Evolutionary conservation across 106 monocot species (phyloP), one percentile per base, ranked within the genome.

Genomic region (Iris macrosiphon): DNA sequence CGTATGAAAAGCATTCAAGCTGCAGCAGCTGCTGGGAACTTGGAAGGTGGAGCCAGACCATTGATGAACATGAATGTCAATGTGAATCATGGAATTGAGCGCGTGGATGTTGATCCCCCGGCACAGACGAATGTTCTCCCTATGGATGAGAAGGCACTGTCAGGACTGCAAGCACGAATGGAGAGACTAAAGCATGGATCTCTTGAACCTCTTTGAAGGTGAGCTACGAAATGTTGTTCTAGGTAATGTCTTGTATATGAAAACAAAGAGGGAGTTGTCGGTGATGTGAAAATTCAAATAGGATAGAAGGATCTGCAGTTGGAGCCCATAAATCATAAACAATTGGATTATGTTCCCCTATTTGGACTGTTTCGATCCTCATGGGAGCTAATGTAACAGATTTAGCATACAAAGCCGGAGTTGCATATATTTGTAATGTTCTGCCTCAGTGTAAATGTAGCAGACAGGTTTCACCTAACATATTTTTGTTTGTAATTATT

Each of bases 1-100:
- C 60, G 98, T 54, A 98, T 98, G 98, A 98, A 81, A 70, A 77
- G 71, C 66, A 98, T 98, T 55, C 98, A 98, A 63, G 98, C 86
- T 32, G 91, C 91, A 16, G 83, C 90, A 10, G 74, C 83, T 20
- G 79, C 76, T 31, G 80, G 82, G 12, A 82, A 72, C 45, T 31
- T 70, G 2, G 93, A 93, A 33, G 65, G 37, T 49, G 60, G 26
- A 42, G n/a, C n/a, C n/a, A 75, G 79, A 9, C 68, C 79, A 35
- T 43, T 86, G 49, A 46, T 59, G 8, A 68, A 49, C 31, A 44
- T 65, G 7, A 93, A 86, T 47, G 80, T 77, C 18, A 98, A 64
- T 59, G 26, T 55, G n/a, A 56, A 51, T 10, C 66, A 80, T 32
- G 69, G 53, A 32, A 63, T 40, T 4, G 72, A 68, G 0, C 45